phyloP scores from a whole-genome alignment of 352 stramenopile species.

The Phytophthora gonapodyides region DNA sequence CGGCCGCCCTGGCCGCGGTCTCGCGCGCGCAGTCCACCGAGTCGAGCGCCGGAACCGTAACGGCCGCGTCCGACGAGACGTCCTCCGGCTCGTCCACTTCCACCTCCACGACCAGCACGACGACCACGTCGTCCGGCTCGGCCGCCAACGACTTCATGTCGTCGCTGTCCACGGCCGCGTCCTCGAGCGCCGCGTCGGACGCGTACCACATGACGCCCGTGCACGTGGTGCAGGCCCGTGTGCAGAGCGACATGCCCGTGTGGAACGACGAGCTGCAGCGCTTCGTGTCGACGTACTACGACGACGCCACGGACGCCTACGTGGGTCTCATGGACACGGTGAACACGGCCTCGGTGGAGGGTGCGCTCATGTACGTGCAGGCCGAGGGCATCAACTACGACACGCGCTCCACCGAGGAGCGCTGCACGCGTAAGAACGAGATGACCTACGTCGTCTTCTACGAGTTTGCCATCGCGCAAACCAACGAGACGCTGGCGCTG shows the following conservation, averaged over 20 bases:
- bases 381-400: conserved; percentile 85
- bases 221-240: conserved; percentile 71
- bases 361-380: conserved; percentile 88
- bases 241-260: conserved; percentile 67
- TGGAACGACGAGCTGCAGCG: conserved; percentile 56
- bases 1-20: conserved; percentile 26
- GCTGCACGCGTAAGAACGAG: conserved; percentile 82
- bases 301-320: conserved; percentile 58
- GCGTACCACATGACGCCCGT: conserved; percentile 78
- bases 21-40: conserved; percentile 29
- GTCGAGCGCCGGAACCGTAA: conserved; percentile 38
- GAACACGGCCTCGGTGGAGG: conserved; percentile 81
- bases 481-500: conserved; percentile 75
- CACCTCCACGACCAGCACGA: conserved; percentile 24
- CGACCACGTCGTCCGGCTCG: conserved; percentile 31
- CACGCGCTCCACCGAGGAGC: conserved; percentile 53
- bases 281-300: conserved; percentile 69
- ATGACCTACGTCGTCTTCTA: conserved; percentile 87
- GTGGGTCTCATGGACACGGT: conserved; percentile 76
- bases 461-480: conserved; percentile 73
- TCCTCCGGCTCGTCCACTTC: conserved; percentile 16
- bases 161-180: conserved; percentile 29
- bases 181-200: conserved; percentile 29
- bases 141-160: conserved; percentile 45
- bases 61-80: conserved; percentile 23